Conservation (phyloP, 306 rosid species). For the Glycine soja region DNA sequence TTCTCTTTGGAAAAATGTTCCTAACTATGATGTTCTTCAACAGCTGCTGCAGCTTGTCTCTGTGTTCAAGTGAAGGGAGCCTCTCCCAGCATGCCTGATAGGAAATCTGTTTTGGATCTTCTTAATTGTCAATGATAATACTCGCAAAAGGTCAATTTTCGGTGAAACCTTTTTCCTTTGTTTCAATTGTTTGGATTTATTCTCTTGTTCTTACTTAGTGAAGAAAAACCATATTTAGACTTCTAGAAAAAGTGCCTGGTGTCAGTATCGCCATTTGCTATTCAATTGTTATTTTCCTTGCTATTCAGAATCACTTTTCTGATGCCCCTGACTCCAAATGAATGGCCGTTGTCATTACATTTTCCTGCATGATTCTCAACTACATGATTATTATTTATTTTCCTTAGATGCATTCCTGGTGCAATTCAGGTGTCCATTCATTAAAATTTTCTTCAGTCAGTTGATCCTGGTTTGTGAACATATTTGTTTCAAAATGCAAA, state of each 20-base stretch:
- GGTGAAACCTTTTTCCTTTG: slow-evolving; percentile 10
- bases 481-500: neutral
- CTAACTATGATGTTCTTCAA: slow-evolving; percentile 30
- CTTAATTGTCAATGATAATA: slow-evolving; percentile 61
- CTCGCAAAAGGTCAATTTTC: slow-evolving; percentile 47
- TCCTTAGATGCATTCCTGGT: neutral
- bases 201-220: slow-evolving; percentile 22
- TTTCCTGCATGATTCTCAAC: neutral
- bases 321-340: neutral
- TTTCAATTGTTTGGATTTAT: slow-evolving; percentile 3
- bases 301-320: neutral
- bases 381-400: slow-evolving; percentile 1
- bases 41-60: slow-evolving; percentile 97
- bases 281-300: slow-evolving; percentile 24
- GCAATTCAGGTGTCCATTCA: neutral
- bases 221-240: neutral
- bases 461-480: neutral
- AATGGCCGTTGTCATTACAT: neutral
- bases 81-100: slow-evolving; percentile 94
- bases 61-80: slow-evolving; percentile 98
- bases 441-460: neutral
- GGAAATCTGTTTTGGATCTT: slow-evolving; percentile 75
- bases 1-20: neutral
- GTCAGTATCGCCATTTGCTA: neutral
- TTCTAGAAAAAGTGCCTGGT: neutral